Conservation (phyloP, 805 yeast species). For the Kluyveromyces nonfermentans region DNA sequence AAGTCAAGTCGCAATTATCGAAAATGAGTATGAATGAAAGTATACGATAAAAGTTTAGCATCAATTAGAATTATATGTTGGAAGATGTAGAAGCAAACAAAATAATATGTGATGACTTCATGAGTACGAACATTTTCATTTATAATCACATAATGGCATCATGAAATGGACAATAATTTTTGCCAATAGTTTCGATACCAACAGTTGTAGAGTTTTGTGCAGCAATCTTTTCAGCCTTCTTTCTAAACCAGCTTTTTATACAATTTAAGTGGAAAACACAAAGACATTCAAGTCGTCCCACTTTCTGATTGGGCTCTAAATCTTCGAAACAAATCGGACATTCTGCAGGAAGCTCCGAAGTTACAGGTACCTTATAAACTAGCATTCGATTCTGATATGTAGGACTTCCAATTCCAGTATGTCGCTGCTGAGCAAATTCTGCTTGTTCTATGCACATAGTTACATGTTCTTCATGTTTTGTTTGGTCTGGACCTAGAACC, state of each 20-base stretch:
- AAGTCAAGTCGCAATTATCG: no score
- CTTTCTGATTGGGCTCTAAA: conserved; percentile 73
- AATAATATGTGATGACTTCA: neutral
- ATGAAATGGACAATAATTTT: conserved; percentile 43
- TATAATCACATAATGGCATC: conserved; percentile 27
- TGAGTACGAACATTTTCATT: neutral
- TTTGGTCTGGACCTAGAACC: conserved; percentile 9
- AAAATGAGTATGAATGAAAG: no score
- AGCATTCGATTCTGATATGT: conserved; percentile 62
- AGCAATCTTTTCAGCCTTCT: conserved; percentile 47
- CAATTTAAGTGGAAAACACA: conserved; percentile 91
- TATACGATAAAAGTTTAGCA: no score
- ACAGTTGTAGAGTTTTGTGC: conserved; percentile 23
- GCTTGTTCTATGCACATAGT: conserved; percentile 53
- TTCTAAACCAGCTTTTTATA: conserved; percentile 82
- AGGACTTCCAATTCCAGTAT: conserved; percentile 30
- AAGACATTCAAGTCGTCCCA: conserved; percentile 86
- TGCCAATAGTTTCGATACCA: conserved; percentile 14
- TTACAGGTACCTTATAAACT: conserved; percentile 44
- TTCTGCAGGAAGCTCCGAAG: conserved; percentile 45
- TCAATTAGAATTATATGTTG: no score
- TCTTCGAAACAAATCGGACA: conserved; percentile 94
- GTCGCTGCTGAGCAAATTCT: conserved; percentile 39
- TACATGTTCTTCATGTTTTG: conserved; percentile 54
- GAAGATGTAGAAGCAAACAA: neutral